Percentiles rank a stretch among this genome's conserved stretches.
Conservation (phyloP, 441 rosid genomes). For the Gossypium lobatum region DNA sequence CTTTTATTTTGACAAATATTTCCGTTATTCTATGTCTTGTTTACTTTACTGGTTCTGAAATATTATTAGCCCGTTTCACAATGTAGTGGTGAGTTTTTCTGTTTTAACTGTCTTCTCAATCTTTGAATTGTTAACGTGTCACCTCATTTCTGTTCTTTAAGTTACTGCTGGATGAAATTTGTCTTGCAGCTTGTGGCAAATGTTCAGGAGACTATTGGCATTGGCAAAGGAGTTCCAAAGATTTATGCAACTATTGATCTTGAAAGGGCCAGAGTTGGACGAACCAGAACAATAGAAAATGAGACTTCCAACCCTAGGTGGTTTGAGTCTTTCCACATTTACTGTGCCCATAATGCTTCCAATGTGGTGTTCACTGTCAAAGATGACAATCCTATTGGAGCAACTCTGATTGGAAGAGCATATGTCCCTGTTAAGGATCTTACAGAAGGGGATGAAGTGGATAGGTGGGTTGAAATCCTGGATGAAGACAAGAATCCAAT, state of each 20-base stretch:
- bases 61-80: background rate
- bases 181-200: constrained; percentile 55
- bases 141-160: background rate
- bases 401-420: constrained; percentile 86
- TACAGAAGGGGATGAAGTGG: constrained; percentile 68
- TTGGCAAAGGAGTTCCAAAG: constrained; percentile 71
- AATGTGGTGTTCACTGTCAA: constrained; percentile 78
- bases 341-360: constrained; percentile 83
- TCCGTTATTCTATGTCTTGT: background rate
- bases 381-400: constrained; percentile 88
- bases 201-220: constrained; percentile 67
- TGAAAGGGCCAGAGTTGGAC: constrained; percentile 90
- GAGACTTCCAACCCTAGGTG: constrained; percentile 68
- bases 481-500: constrained; percentile 67
- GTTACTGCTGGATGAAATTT: constrained; percentile 17
- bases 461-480: constrained; percentile 74
- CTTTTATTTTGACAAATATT: background rate
- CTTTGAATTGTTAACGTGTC: background rate
- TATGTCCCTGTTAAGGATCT: constrained; percentile 68
- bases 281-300: constrained; percentile 65
- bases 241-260: constrained; percentile 84
- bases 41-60: background rate
- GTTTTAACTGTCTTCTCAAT: background rate
- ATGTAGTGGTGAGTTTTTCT: no score
- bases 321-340: constrained; percentile 92